Conservation (phyloP, 75 land plant genomes). For the Isoetes taiwanensis region DNA sequence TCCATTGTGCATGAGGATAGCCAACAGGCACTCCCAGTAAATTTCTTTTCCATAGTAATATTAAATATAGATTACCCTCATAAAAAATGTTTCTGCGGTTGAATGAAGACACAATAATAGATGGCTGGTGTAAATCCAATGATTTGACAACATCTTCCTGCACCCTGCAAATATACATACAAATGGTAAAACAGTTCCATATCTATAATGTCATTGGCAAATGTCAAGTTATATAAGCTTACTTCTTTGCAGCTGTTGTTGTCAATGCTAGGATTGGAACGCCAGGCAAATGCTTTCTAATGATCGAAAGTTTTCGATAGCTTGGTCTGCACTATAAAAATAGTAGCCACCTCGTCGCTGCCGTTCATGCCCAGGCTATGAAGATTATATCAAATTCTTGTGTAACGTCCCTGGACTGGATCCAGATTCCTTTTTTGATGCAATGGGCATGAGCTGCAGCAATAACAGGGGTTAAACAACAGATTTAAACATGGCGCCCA, state of each 20-base stretch:
- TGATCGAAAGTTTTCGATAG: constrained; percentile 72
- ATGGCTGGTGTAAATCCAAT: constrained; percentile 45
- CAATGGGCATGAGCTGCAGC: too few species aligned
- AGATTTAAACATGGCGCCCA: too few species aligned
- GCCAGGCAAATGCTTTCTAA: constrained; percentile 46
- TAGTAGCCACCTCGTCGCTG: too few species aligned
- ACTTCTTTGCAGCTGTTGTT: constrained; percentile 88
- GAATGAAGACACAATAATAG: constrained; percentile 58
- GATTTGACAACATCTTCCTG: constrained; percentile 74
- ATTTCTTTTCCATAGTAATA: too few species aligned
- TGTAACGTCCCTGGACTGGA: too few species aligned
- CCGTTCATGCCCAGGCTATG: too few species aligned
- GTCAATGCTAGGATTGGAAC: constrained; percentile 81
- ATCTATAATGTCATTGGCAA: background rate
- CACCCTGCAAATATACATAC: constrained; percentile 40
- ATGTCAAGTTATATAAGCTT: background rate
- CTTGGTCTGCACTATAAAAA: constrained; percentile 43
- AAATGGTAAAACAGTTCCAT: background rate
- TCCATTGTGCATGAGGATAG: background rate
- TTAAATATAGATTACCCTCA: constrained; percentile 44
- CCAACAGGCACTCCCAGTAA: too few species aligned
- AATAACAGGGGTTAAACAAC: too few species aligned
- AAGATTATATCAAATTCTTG: too few species aligned
- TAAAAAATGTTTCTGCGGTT: constrained; percentile 82
- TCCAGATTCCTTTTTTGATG: too few species aligned